Conservation (phyloP, 306 rosid species). For the Castanea crenata region DNA sequence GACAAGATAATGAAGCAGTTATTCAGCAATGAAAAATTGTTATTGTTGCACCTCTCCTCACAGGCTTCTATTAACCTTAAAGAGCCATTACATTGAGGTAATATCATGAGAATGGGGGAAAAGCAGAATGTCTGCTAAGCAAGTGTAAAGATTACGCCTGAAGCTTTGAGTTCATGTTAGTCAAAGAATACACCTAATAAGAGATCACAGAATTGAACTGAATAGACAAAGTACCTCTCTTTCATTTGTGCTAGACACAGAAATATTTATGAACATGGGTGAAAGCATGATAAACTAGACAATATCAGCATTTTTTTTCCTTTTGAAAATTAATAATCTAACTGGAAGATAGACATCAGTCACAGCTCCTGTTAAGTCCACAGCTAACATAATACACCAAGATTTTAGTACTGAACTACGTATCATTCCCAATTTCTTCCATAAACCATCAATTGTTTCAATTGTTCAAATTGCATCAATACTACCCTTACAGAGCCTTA, state of each 20-base stretch:
- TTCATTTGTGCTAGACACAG: not conserved
- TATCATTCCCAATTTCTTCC: too few species aligned
- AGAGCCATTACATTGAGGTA: not conserved
- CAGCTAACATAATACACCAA: not conserved
- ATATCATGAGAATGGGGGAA: not conserved
- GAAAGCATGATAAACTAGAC: not conserved
- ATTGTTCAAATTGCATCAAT: too few species aligned
- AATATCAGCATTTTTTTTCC: not conserved
- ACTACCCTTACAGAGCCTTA: too few species aligned
- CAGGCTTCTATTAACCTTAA: not conserved
- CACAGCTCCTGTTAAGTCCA: not conserved
- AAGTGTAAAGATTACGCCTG: not conserved
- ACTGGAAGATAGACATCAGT: not conserved
- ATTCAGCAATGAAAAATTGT: not conserved
- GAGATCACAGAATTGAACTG: not conserved
- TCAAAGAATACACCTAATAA: not conserved
- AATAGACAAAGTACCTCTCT: conserved; percentile 13
- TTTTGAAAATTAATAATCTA: too few species aligned
- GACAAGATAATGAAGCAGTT: not conserved
- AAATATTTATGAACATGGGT: not conserved
- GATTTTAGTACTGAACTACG: too few species aligned
- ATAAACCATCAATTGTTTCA: too few species aligned
- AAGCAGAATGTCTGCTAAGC: not conserved
- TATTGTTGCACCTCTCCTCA: not conserved
- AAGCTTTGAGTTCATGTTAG: not conserved